Evolutionary conservation across 2,329 filamentous ascomycete species (phyloP).

Genomic region (Apiospora arundinis): DNA sequence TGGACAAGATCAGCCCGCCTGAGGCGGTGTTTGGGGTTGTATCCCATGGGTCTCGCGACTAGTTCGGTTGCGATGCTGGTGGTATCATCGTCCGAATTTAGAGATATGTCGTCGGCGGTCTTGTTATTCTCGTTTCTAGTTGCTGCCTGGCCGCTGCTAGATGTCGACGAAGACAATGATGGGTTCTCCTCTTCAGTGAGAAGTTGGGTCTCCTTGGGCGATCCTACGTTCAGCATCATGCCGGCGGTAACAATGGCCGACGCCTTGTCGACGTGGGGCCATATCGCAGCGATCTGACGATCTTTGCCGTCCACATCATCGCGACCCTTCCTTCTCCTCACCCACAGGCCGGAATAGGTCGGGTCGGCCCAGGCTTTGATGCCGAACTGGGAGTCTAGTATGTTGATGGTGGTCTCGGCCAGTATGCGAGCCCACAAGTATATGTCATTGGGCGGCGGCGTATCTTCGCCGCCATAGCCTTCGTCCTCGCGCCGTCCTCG

Average conservation of each 20-base stretch:
- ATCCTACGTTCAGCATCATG: conserved; percentile 9
- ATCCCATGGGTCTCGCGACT: neutral
- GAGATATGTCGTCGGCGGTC: neutral
- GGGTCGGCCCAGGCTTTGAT: conserved; percentile 8
- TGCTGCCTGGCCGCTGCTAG: neutral
- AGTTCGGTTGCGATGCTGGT: conserved; percentile 20
- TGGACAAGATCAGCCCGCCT: neutral
- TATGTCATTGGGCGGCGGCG: neutral
- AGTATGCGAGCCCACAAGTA: neutral
- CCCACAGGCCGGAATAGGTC: neutral
- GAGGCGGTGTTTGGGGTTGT: neutral
- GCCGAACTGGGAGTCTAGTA: neutral
- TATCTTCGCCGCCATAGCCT: neutral
- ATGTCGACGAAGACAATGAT: neutral
- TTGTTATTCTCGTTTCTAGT: neutral
- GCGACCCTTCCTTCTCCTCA: neutral
- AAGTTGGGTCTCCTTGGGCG: neutral
- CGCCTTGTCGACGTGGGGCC: neutral
- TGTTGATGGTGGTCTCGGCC: conserved; percentile 1
- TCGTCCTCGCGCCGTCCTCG: neutral
- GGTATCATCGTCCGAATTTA: neutral
- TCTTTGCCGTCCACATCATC: neutral
- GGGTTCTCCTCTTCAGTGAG: neutral
- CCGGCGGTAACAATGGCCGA: neutral
- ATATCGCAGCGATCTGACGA: conserved; percentile 8